Base-by-base conservation (phyloP, 768 basidiomycete genomes). In the Russula brevipes region DNA sequence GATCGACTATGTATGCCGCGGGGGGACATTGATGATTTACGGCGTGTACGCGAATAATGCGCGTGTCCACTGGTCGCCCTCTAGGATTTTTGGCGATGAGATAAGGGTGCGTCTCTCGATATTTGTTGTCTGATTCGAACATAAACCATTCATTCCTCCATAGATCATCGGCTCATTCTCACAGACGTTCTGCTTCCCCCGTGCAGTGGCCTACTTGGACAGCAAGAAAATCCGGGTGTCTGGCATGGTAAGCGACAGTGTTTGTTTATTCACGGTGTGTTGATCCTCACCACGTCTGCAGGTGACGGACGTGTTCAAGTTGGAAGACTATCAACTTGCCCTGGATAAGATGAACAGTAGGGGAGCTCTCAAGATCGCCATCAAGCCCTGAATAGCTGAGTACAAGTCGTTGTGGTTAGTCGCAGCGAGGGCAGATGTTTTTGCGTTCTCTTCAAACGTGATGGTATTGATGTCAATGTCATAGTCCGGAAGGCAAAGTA, bases 151-250 rank as follows among this genome's bases (percentile, higher is more conserved):
- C 2, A n/a, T 55, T 36, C 8, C 54, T 57, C 36, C 36, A 42
- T 59, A 91, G 88, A 93, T 94, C 68, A 90, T 94, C 63, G 91
- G 92, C 12, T 94, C 92, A 0, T 94, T 94, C 78, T 88, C 92
- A 9, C 93, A 94, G 68, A 86, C 86, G 0, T 86, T 79, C 76
- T 94, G 92, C 74, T 94, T 96, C 86, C 91, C 92, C 49, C 86
- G 93, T 5, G 91, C 93, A 2, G 85, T 96, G 41, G 89, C 86
- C 12, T 94, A 94, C 73, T 84, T 96, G 19, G 93, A 96, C 69
- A 84, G 85, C 66, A 89, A 90, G 7, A 94, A 92, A 76, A 79
- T 94, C 69, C 87, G 79, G 59, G 82, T 88, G 30, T 86, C 87
- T 72, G 89, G 88, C n/a, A 89, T 92, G 79, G 87, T 90, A 33